Base-by-base conservation (phyloP, 2,329 filamentous ascomycete species). In the Hymenotorrendiella dingleyae region DNA sequence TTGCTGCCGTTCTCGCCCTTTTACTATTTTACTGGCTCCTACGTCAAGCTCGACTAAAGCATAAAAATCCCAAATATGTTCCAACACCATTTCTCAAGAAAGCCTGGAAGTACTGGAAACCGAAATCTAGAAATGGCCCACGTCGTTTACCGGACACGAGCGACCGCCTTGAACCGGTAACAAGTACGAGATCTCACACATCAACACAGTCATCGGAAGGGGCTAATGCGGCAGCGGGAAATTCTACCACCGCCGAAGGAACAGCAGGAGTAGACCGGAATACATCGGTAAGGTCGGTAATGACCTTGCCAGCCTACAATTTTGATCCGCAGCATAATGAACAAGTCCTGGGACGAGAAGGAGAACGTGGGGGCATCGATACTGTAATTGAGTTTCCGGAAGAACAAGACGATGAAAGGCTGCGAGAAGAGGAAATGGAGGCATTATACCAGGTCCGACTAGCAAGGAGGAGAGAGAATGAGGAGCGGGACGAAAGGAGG, bases 371-470 rank as follows among this genome's bases (percentile, higher is more conserved):
- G 40, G 93, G 93, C 6, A 88, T 98, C 55, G 93, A 98, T 56
- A 78, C 86, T 4, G 89, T 98, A 0, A 67, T 97, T 10, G 90
- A 96, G 62, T 79, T 86, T 52, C 90, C 90, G 0, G 82, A 86
- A 58, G 87, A 84, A 0, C 74, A 71, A 7, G 86, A 94, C 39
- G 84, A 89, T 41, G 80, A 94, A 52, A 88, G 94, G 61, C 69
- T 88, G 40, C 76, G 93, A 10, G 89, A 97, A 50, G 79, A 87
- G 21, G 87, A 96, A 63, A 97, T 97, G 93, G 86, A 93, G 49
- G 79, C 86, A 0, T 66, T 97, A 29, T 97, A 94, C 62, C 88
- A 94, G 62, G 91, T 97, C 46, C 82, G 93, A 10, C 61, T 86
- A 10, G 80, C 86, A 14, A 78, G 93, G 41, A 78, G 90, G 39